phyloP scores from a whole-genome alignment of 176 grass and related monocot species.

The Canna indica region DNA sequence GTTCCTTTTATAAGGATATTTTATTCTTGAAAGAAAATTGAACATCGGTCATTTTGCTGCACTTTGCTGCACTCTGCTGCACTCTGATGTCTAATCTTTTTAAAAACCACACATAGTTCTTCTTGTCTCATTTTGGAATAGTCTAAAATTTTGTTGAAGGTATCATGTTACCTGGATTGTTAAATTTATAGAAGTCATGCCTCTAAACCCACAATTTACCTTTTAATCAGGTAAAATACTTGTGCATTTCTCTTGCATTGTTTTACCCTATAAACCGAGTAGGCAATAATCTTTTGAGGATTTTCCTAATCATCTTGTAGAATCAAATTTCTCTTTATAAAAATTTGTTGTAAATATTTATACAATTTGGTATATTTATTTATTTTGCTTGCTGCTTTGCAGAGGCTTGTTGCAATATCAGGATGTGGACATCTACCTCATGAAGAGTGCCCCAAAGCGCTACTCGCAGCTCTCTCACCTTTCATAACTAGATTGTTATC shows the following conservation, averaged over 20 bases:
- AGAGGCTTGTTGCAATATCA: slow-evolving; percentile 85
- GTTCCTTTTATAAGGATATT: not conserved
- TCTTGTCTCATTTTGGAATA: not conserved
- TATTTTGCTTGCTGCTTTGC: slow-evolving; percentile 17
- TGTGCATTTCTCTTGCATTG: too few species aligned
- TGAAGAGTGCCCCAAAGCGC: slow-evolving; percentile 87
- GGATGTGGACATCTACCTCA: slow-evolving; percentile 90
- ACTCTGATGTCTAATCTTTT: too few species aligned
- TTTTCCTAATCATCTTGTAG: too few species aligned
- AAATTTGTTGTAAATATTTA: not conserved
- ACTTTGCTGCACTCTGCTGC: not conserved
- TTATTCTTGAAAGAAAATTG: not conserved
- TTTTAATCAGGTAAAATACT: too few species aligned
- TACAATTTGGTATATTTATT: not conserved
- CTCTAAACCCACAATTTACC: too few species aligned
- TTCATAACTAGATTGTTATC: slow-evolving; percentile 78
- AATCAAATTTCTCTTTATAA: too few species aligned
- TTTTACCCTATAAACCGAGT: too few species aligned
- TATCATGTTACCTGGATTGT: not conserved
- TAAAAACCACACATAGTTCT: not conserved
- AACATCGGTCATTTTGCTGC: not conserved
- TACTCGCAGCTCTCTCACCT: slow-evolving; percentile 73
- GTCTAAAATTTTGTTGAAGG: not conserved
- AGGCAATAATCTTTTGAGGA: too few species aligned
- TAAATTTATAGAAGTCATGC: not conserved